Base-by-base conservation (phyloP, 2,329 filamentous ascomycete genomes). In the Penicillium sp. region DNA sequence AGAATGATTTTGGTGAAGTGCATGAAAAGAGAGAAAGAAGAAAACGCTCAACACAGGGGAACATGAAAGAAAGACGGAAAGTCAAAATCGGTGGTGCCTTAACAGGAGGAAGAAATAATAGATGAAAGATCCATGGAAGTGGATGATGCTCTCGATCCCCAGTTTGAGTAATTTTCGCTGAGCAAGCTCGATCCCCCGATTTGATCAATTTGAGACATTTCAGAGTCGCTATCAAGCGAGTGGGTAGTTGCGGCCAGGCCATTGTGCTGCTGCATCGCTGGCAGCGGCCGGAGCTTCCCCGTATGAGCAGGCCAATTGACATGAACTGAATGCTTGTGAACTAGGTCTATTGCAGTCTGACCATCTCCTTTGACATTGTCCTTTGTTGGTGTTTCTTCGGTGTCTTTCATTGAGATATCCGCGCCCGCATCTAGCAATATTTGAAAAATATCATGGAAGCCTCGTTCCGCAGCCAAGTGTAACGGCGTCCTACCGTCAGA, bases 381-480 rank as follows among this genome's bases (percentile, higher is more conserved):
- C 11, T 57, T 47, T 8, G 52, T 56, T 8, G 49, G 32, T 11
- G 31, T 49, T 42, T 42, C 49, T 14, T 3, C 49, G 3, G 42
- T 1, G n/a, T 43, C 34, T 32, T 68, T 53, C 1, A 68, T 46
- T 14, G 58, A 56, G 2, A 49, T 7, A 52, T 72, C 70, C 0
- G 69, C 68, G 1, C 69, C 68, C 0, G 67, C 60, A 20, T 64
- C 62, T 0, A 69, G 47, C 0, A 72, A 20, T 1, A 64, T 47
- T 3, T 56, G 58, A 40, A 70, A 70, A 10, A 71, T 52, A 7
- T 55, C 5, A 5, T 69, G 60, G 10, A 64, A 64, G 1, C 67
- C 67, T 4, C 66, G 62, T 22, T 70, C 68, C 6, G 63, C 68
- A 2, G 68, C 66, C 0, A 70, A 53, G 20, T 69, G 66, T 4